Evolutionary conservation across 2,329 filamentous ascomycete species (phyloP).

Genomic region (Aspergillus novofumigatus): DNA sequence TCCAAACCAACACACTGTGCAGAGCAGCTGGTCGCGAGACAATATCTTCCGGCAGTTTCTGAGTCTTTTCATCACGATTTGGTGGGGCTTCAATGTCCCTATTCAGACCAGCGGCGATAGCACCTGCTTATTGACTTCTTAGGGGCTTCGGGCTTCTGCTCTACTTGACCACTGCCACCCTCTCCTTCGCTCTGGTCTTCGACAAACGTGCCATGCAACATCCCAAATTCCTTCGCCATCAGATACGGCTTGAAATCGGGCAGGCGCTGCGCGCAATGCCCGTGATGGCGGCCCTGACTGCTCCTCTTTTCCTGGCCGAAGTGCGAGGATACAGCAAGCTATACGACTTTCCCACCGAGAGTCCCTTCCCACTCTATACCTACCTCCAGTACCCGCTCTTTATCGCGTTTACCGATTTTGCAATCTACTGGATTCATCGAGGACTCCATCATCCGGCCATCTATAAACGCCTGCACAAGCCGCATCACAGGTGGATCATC

Average conservation of each 20-base stretch:
- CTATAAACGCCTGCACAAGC: conserved; percentile 90
- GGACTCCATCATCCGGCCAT: conserved; percentile 71
- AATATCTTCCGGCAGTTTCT: conserved; percentile 5
- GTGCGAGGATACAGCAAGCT: conserved; percentile 79
- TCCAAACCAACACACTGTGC: conserved; percentile 4
- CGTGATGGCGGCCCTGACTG: conserved; percentile 73
- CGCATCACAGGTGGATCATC: conserved; percentile 99
- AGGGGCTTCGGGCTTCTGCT: conserved; percentile 7
- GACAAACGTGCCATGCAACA: conserved; percentile 84
- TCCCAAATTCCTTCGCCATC: conserved; percentile 90
- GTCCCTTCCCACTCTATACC: conserved; percentile 72
- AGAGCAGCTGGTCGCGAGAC: conserved; percentile 2
- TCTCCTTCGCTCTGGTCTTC: conserved; percentile 54
- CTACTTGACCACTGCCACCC: conserved; percentile 5
- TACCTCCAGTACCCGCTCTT: conserved; percentile 81
- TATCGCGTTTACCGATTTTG: conserved; percentile 79
- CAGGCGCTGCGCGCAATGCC: conserved; percentile 74
- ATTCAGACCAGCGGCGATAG: no score
- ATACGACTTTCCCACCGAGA: conserved; percentile 71
- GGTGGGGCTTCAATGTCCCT: neutral
- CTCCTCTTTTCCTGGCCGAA: conserved; percentile 75
- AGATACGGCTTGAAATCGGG: conserved; percentile 76
- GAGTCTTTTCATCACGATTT: conserved; percentile 9
- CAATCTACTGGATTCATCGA: conserved; percentile 88
- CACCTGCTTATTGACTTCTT: neutral